Conservation (phyloP, 2,329 filamentous ascomycete species). For the Biscogniauxia mediterranea region DNA sequence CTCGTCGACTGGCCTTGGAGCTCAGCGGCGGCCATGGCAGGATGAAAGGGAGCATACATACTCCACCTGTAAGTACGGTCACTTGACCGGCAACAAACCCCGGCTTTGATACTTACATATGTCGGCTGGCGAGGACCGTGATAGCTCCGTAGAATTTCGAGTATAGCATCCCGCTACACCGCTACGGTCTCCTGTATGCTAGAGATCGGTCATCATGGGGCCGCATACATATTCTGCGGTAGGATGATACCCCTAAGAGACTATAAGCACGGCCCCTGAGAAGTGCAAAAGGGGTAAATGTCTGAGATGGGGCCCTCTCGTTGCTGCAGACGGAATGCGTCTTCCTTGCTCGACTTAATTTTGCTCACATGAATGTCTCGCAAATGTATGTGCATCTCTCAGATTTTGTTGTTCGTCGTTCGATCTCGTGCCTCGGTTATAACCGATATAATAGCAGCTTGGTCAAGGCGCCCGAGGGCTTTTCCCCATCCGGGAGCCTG, state of each 20-base stretch:
- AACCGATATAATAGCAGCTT: not conserved
- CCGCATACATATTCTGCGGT: not conserved
- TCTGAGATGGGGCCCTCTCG: not conserved
- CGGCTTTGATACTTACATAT: not conserved
- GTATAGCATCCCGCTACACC: not conserved
- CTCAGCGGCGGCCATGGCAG: not conserved
- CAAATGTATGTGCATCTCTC: not conserved
- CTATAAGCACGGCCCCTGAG: not conserved
- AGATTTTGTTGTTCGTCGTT: not conserved
- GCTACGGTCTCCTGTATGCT: not conserved
- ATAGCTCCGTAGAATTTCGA: not conserved
- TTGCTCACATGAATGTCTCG: not conserved
- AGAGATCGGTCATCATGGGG: not conserved
- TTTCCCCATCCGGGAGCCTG: not conserved
- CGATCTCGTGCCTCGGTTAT: not conserved
- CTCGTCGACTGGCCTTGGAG: not conserved
- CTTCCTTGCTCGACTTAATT: not conserved
- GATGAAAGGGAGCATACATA: not conserved
- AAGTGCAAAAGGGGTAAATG: not conserved
- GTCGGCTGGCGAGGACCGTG: not conserved
- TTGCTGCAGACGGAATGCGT: not conserved
- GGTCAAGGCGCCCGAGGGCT: not conserved
- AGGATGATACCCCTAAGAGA: not conserved
- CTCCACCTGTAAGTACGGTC: not conserved
- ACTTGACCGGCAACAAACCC: not conserved